Conservation (phyloP, 2,329 filamentous ascomycete genomes). For the Rutstroemia sp. region DNA sequence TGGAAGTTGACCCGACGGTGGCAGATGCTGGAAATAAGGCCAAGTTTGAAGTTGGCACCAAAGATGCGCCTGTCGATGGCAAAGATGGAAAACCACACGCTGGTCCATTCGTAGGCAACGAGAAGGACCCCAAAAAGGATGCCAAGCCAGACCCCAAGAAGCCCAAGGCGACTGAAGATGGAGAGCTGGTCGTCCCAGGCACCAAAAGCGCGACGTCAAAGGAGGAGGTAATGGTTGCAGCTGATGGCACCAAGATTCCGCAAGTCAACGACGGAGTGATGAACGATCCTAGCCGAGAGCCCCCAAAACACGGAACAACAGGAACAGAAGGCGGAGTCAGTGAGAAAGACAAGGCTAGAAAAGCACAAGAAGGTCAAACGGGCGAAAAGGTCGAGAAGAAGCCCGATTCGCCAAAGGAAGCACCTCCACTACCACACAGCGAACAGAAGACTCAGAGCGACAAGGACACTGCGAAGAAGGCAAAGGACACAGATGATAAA, state of each 20-base stretch:
- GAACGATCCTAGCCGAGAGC: conserved; percentile 73
- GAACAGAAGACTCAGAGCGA: conserved; percentile 62
- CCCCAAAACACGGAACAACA: conserved; percentile 77
- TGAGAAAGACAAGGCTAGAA: conserved; percentile 73
- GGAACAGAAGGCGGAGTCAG: conserved; percentile 87
- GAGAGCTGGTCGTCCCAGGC: conserved; percentile 32
- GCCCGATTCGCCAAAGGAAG: conserved; percentile 79
- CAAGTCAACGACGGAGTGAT: conserved; percentile 75
- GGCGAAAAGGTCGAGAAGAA: conserved; percentile 63
- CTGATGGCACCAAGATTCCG: conserved; percentile 55
- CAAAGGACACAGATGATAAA: conserved; percentile 32
- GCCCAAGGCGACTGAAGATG: conserved; percentile 29
- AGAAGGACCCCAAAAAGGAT: conserved; percentile 41
- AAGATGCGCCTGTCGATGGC: conserved; percentile 85
- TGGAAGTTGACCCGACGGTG: conserved; percentile 10
- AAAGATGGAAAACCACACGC: conserved; percentile 89
- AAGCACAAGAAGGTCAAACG: conserved; percentile 57
- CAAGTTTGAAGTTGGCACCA: conserved; percentile 43
- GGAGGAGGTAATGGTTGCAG: conserved; percentile 36
- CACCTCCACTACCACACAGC: conserved; percentile 67
- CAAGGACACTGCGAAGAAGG: conserved; percentile 29
- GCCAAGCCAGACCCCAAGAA: conserved; percentile 31
- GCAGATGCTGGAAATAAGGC: conserved; percentile 26
- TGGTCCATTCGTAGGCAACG: conserved; percentile 66
- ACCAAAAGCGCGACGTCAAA: conserved; percentile 38